Conservation (phyloP, 495 filamentous ascomycete genomes). For the Xylaria castorea region DNA sequence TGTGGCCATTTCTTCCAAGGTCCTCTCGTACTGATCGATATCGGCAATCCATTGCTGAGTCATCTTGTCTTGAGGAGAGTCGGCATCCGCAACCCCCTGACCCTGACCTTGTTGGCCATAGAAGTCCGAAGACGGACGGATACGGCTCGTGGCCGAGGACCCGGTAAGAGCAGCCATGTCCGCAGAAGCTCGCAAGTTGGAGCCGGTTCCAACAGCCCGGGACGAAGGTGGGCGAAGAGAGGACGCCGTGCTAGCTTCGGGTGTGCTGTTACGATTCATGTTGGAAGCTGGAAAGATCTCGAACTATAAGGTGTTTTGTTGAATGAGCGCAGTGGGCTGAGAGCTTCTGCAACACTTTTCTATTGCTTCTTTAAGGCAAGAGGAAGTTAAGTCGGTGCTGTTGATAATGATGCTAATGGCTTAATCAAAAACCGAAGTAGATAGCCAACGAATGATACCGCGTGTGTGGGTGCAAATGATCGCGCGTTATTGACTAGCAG, state of each 20-base stretch:
- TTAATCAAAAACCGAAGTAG: neutral
- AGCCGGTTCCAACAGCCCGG: conserved; percentile 77
- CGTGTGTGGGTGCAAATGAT: neutral
- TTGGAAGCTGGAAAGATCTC: conserved; percentile 41
- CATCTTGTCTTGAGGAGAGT: conserved; percentile 82
- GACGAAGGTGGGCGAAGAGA: conserved; percentile 89
- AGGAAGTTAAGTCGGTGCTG: neutral
- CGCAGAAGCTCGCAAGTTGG: conserved; percentile 91
- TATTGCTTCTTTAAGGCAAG: neutral
- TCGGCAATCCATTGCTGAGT: conserved; percentile 99
- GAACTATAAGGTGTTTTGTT: neutral
- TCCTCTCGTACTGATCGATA: conserved; percentile 97
- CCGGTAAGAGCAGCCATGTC: conserved; percentile 90
- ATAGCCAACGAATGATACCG: neutral
- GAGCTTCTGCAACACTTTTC: conserved; percentile 6
- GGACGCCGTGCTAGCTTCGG: conserved; percentile 81
- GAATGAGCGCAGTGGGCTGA: neutral
- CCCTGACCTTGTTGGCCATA: conserved; percentile 78
- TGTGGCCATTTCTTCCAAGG: conserved; percentile 97
- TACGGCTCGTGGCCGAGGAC: conserved; percentile 77
- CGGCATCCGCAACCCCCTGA: conserved; percentile 66
- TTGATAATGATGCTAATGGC: neutral
- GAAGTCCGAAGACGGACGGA: conserved; percentile 94
- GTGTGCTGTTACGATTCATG: conserved; percentile 97
- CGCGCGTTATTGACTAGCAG: neutral